Base-by-base conservation (phyloP, 1,139 yeast genomes). In the Blastobotrys proliferans region DNA sequence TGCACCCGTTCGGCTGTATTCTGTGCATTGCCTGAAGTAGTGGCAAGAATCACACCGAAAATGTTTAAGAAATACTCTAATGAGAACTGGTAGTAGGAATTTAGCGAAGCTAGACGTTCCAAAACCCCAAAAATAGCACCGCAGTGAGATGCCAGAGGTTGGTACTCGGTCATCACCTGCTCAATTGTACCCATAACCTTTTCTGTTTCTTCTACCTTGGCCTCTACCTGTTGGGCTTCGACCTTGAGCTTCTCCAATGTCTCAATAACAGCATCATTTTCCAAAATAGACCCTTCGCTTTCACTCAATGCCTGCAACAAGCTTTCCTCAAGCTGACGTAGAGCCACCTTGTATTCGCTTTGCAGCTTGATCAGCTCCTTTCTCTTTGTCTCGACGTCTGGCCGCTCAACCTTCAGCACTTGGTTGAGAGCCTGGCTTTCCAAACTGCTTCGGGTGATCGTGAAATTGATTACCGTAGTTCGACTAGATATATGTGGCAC, bases 351-450 rank as follows among this genome's bases (percentile, higher is more conserved):
- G 54, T 80, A 83, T 44, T 79, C 82, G 8, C 82, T 75, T 51
- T 79, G 80, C n/a, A 79, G 60, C 28, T 68, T 66, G 13, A 75
- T 62, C 45, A 83, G 60, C 29, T 76, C 79, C 1, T 66, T 53
- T 44, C 92, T 70, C 56, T 79, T 73, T 11, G 58, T 56, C 48
- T 84, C 90, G 13, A 85, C 62, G 10, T 81, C 92, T 0, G 97
- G 95, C 22, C 75, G 68, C 46, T 77, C 76, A 6, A 67, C 63
- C 35, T 67, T 63, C 36, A 90, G 64, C 0, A 86, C 70, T 43
- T 74, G 64, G 51, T 82, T 77, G 42, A 86, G 65, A 0, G 85
- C 70, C 51, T 81, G 82, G 29, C 73, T 71, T 47, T 82, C 81
- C 44, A 90, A 67, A 42, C 83, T 80, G 37, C 79, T 76, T 38